Percentiles rank a stretch among this genome's conserved stretches.
Conservation (phyloP, 140 eudicot genomes). For the Erigeron philadelphicus region DNA sequence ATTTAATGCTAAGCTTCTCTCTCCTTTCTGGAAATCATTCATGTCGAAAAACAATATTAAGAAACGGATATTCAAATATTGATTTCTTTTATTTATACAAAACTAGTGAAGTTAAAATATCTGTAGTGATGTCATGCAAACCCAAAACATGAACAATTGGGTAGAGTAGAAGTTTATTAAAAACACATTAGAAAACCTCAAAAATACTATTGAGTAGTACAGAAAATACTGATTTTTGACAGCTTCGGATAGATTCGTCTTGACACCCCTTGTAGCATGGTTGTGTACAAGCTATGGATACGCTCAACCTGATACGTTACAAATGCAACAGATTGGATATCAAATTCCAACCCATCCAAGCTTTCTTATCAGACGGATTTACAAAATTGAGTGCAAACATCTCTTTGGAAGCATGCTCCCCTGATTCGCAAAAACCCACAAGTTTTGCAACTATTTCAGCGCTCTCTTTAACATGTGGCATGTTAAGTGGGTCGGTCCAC, state of each 20-base stretch:
- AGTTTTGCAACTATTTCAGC: constrained; percentile 96
- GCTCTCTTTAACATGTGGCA: constrained; percentile 77
- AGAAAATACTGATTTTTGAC: background rate
- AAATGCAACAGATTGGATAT: constrained; percentile 78
- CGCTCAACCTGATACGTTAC: constrained; percentile 20
- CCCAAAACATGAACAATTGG: no score
- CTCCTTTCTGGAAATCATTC: no score
- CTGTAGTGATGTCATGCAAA: no score
- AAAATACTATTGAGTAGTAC: no score
- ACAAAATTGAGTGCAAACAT: constrained; percentile 90
- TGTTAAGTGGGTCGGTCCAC: constrained; percentile 87
- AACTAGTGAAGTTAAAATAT: no score
- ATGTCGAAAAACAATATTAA: no score
- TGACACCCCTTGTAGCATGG: background rate
- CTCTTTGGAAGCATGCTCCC: constrained; percentile 75
- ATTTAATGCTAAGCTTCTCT: no score
- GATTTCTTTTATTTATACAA: no score
- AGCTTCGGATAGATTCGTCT: background rate
- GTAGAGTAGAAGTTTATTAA: no score
- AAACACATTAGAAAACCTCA: no score
- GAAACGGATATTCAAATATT: no score
- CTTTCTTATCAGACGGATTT: constrained; percentile 64
- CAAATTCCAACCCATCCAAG: constrained; percentile 94
- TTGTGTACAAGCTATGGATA: background rate
- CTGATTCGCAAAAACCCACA: constrained; percentile 80